Percentiles rank a stretch among this genome's conserved stretches.
These are phyloP conservation scores for Claviceps arundinis DNA, from an alignment of 2,329 filamentous ascomycete species.

Conservation along the genomic window DNA sequence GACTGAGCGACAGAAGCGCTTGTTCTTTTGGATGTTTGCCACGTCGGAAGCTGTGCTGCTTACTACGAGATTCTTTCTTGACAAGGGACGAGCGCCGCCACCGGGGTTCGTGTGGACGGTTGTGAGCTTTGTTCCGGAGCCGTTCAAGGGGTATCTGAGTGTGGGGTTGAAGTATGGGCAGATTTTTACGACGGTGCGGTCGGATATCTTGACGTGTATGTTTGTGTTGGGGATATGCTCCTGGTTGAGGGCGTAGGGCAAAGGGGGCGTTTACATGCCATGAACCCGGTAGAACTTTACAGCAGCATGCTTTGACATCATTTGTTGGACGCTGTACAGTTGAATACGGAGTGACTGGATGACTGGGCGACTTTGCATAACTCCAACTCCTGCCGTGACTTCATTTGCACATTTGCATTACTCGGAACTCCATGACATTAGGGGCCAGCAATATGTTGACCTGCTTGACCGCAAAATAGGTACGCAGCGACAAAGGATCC, in stretches of 20 bases:
- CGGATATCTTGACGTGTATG: slow-evolving; percentile 61
- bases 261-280: not conserved
- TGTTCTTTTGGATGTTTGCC: slow-evolving; percentile 69
- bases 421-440: too few species aligned
- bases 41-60: slow-evolving; percentile 63
- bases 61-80: slow-evolving; percentile 56
- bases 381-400: too few species aligned
- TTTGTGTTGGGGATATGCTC: slow-evolving; percentile 55
- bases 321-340: too few species aligned
- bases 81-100: slow-evolving; percentile 44
- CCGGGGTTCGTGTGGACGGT: slow-evolving; percentile 51
- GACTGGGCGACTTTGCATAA: too few species aligned
- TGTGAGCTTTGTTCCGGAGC: slow-evolving; percentile 51
- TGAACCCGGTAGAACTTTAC: too few species aligned
- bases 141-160: slow-evolving; percentile 47
- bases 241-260: slow-evolving; percentile 25
- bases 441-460: too few species aligned
- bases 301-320: too few species aligned
- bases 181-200: slow-evolving; percentile 58
- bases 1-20: slow-evolving; percentile 18
- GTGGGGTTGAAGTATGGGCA: slow-evolving; percentile 51
- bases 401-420: too few species aligned
- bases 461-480: too few species aligned
- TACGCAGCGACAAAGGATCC: too few species aligned
- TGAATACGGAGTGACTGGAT: too few species aligned